phyloP scores from a whole-genome alignment of 768 basidiomycete genomes.

The Leccinum olivaceopallidum region DNA sequence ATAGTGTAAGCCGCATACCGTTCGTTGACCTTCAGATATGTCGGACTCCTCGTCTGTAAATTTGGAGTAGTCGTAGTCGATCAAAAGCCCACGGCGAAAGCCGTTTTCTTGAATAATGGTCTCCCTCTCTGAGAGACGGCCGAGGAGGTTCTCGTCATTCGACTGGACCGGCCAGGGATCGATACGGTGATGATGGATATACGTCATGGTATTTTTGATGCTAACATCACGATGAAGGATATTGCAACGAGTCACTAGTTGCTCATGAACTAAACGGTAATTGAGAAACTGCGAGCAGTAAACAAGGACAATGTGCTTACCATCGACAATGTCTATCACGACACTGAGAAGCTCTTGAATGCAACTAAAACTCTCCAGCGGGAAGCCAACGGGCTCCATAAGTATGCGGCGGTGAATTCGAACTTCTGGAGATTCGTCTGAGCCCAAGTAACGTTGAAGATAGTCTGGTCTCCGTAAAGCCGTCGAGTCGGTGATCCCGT shows the following conservation, averaged over 20 bases:
- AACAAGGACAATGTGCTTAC: not conserved
- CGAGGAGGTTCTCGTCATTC: not conserved
- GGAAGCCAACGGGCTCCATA: not conserved
- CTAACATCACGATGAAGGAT: conserved; percentile 1
- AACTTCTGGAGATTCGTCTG: not conserved
- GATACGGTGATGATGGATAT: not conserved
- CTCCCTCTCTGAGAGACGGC: not conserved
- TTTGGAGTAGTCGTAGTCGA: conserved; percentile 1
- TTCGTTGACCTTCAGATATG: not conserved
- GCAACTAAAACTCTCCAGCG: not conserved
- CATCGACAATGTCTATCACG: not conserved
- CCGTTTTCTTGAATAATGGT: not conserved
- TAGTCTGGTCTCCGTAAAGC: not conserved
- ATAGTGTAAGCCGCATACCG: not conserved
- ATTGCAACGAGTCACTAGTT: not conserved
- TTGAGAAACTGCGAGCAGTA: not conserved
- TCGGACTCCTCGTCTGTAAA: not conserved
- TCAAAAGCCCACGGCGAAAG: conserved; percentile 1
- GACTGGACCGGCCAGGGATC: not conserved
- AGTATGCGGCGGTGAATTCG: not conserved
- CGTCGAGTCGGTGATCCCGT: not conserved
- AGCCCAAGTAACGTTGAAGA: not conserved
- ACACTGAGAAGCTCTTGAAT: conserved; percentile 1
- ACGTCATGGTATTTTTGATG: not conserved
- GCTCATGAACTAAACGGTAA: not conserved